phyloP scores from a whole-genome alignment of 768 basidiomycete genomes.

The Leccinum pellstonianum region DNA sequence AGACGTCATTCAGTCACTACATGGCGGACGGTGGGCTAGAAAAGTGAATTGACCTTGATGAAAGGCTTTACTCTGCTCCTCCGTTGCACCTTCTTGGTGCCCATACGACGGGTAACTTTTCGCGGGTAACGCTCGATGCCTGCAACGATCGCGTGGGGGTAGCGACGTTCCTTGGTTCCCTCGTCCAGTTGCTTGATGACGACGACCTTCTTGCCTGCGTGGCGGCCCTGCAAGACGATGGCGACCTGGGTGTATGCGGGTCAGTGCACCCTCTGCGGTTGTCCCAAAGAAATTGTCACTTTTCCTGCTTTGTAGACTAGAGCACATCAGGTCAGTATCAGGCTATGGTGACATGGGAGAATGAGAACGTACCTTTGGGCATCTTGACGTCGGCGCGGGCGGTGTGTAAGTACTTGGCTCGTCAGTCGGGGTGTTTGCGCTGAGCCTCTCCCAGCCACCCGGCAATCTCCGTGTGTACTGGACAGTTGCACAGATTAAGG shows the following conservation, averaged over 20 bases:
- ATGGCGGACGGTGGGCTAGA: background rate
- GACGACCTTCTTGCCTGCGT: slow-evolving; percentile 99
- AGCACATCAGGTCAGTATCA: slow-evolving; percentile 15
- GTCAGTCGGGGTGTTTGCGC: slow-evolving; percentile 7
- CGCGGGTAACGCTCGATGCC: slow-evolving; percentile 98
- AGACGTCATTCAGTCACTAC: background rate
- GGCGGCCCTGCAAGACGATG: slow-evolving; percentile 97
- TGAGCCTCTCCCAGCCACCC: slow-evolving; percentile 33
- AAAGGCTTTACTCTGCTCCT: slow-evolving; percentile 99
- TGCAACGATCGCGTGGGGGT: slow-evolving; percentile 97
- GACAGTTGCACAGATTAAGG: slow-evolving; percentile 22
- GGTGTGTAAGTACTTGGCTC: slow-evolving; percentile 21
- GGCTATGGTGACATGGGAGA: background rate
- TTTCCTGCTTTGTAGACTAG: slow-evolving; percentile 95
- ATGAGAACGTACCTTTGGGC: slow-evolving; percentile 37
- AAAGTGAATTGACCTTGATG: slow-evolving; percentile 75
- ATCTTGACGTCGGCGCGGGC: slow-evolving; percentile 39
- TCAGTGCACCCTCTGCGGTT: slow-evolving; percentile 1
- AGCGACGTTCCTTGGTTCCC: slow-evolving; percentile 93
- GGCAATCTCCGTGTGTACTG: slow-evolving; percentile 32
- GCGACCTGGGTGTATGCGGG: slow-evolving; percentile 58
- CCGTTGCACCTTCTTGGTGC: slow-evolving; percentile 88
- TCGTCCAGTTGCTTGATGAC: slow-evolving; percentile 98
- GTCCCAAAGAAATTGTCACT: slow-evolving; percentile 40
- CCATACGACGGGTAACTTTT: slow-evolving; percentile 98